These are phyloP conservation scores for Epicoccum nigrum DNA, from an alignment of 2,329 filamentous ascomycete genomes.

Conservation along the genomic window DNA sequence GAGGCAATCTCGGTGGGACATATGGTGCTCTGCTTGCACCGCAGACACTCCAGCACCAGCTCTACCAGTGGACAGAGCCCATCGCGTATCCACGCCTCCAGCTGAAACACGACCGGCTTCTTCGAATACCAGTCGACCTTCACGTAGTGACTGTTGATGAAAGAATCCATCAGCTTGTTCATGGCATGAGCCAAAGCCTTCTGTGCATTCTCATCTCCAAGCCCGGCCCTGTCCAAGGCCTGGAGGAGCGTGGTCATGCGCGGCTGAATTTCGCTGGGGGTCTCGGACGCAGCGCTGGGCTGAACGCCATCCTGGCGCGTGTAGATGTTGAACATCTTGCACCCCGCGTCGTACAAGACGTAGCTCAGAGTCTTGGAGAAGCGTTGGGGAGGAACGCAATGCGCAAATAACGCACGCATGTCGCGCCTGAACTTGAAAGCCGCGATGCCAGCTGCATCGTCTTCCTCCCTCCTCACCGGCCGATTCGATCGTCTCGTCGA, in stretches of 20 bases:
- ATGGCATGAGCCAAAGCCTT: conserved; percentile 74
- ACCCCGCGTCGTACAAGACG: conserved; percentile 62
- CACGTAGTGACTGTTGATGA: conserved; percentile 66
- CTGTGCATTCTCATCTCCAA: conserved; percentile 73
- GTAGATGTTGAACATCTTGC: conserved; percentile 52
- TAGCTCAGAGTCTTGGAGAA: conserved; percentile 61
- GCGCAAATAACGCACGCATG: conserved; percentile 68
- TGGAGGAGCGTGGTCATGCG: conserved; percentile 64
- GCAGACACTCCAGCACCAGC: conserved; percentile 60
- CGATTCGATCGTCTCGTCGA: conserved; percentile 43
- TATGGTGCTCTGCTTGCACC: conserved; percentile 35
- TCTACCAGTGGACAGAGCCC: conserved; percentile 69
- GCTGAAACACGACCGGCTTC: conserved; percentile 63
- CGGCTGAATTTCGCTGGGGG: conserved; percentile 49
- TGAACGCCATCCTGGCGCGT: conserved; percentile 35
- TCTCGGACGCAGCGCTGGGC: conserved; percentile 22
- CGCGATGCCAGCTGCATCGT: conserved; percentile 26
- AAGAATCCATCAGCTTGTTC: conserved; percentile 68
- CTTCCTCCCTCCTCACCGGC: conserved; percentile 43
- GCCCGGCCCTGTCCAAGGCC: conserved; percentile 67
- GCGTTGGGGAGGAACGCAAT: conserved; percentile 61
- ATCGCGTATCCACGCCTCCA: conserved; percentile 72
- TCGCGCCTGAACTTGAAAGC: conserved; percentile 63
- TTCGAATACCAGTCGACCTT: conserved; percentile 64
- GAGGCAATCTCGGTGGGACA: conserved; percentile 60